phyloP scores from a whole-genome alignment of 192 early-diverging fungal species.

The Chytriomyces confervae region DNA sequence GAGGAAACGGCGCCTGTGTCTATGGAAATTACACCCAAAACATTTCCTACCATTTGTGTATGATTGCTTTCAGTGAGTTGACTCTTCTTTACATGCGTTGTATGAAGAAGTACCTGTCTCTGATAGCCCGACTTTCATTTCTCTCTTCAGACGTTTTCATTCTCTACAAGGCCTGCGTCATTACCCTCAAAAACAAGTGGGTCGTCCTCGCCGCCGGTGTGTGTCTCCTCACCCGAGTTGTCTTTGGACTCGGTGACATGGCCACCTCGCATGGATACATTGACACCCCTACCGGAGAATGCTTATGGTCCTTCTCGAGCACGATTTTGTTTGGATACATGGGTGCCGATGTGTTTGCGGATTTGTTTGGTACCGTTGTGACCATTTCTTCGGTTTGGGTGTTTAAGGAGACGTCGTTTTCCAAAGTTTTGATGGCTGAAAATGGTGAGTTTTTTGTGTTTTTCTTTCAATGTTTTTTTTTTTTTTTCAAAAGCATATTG shows the following conservation, averaged over 20 bases:
- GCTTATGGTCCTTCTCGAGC: not conserved
- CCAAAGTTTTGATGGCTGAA: not conserved
- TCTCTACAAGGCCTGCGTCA: not conserved
- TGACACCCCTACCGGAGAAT: not conserved
- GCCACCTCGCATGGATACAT: slow-evolving; percentile 1
- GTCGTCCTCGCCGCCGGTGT: not conserved
- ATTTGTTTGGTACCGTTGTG: not conserved
- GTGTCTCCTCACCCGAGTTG: not conserved
- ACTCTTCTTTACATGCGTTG: too few species aligned
- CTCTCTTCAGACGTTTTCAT: not conserved
- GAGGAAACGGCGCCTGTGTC: not conserved
- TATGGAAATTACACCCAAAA: not conserved
- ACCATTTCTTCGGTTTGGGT: not conserved
- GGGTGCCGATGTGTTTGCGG: not conserved
- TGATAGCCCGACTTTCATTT: too few species aligned
- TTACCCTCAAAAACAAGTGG: not conserved
- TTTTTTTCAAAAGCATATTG: too few species aligned
- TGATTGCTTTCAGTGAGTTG: not conserved
- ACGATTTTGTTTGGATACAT: not conserved
- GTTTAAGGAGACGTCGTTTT: not conserved
- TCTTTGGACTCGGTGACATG: not conserved
- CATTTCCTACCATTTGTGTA: not conserved
- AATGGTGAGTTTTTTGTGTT: not conserved
- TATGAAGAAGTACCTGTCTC: too few species aligned
- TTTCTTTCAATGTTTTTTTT: too few species aligned